Conservation (phyloP, 805 yeast genomes). For the Monosporozyma aquatica region DNA sequence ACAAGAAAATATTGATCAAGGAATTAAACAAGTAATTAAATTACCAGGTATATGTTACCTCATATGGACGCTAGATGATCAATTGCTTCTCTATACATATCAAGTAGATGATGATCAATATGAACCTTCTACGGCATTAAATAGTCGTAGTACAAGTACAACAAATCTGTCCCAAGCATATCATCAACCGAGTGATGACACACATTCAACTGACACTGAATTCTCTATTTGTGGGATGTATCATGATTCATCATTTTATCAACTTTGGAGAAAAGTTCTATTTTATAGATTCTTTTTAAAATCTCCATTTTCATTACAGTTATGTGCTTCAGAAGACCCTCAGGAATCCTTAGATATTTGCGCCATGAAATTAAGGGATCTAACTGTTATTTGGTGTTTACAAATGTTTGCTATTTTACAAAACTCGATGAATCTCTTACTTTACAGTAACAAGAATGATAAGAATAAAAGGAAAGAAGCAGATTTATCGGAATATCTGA, state of each 20-base stretch:
- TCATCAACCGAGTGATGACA: neutral
- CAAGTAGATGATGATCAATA: conserved; percentile 19
- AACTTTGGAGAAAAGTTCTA: conserved; percentile 21
- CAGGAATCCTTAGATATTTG: conserved; percentile 20
- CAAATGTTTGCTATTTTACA: conserved; percentile 17
- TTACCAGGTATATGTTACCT: conserved; percentile 14
- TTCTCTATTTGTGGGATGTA: conserved; percentile 14
- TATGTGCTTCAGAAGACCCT: conserved; percentile 20
- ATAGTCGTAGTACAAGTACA: conserved; percentile 4
- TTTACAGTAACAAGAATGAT: neutral
- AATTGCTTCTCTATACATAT: conserved; percentile 17
- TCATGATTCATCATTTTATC: conserved; percentile 15
- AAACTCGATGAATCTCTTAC: conserved; percentile 7
- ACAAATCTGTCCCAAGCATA: neutral
- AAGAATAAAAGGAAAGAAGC: conserved; percentile 1
- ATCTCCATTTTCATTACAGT: conserved; percentile 13
- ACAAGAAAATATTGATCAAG: conserved; percentile 15
- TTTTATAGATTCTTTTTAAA: conserved; percentile 22
- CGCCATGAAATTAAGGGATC: conserved; percentile 28
- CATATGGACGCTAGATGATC: conserved; percentile 16
- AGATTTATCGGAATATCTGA: neutral
- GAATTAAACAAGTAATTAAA: conserved; percentile 15
- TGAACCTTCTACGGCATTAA: neutral
- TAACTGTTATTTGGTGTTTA: conserved; percentile 25
- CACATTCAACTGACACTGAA: conserved; percentile 8